A percentile compares a stretch with the other conserved stretches of the same genome.
Evolutionary conservation across 2,329 filamentous ascomycete genomes (phyloP).

Genomic region (Fusarium sp.): DNA sequence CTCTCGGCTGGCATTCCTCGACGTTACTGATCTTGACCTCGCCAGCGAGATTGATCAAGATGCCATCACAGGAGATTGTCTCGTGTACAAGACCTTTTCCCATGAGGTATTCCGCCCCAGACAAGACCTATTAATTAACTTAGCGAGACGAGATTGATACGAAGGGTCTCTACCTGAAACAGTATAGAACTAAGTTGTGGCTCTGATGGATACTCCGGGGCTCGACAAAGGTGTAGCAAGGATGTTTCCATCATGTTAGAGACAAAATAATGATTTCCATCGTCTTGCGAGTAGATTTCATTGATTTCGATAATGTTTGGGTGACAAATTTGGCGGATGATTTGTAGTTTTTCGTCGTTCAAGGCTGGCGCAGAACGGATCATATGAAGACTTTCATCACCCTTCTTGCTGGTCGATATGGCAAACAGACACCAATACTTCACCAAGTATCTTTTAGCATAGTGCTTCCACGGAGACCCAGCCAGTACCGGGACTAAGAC

Average conservation of each 20-base stretch:
- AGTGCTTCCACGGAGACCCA: not conserved
- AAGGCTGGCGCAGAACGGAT: not conserved
- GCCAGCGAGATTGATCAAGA: not conserved
- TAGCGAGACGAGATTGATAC: not conserved
- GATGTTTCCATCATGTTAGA: not conserved
- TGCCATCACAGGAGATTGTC: not conserved
- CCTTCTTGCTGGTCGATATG: not conserved
- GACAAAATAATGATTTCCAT: not conserved
- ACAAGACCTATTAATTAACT: not conserved
- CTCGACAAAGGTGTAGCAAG: not conserved
- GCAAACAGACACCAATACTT: not conserved
- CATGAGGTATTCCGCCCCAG: not conserved
- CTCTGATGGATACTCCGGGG: not conserved
- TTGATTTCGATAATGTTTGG: not conserved
- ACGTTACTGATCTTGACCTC: not conserved
- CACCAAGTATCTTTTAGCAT: not conserved
- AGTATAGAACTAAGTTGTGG: not conserved
- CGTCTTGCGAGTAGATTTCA: not conserved
- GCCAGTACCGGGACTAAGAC: not conserved
- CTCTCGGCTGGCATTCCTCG: not conserved
- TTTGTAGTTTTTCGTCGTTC: not conserved
- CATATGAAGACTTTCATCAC: not conserved
- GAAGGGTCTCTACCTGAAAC: not conserved
- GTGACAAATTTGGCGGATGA: not conserved
- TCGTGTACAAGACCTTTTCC: not conserved